A percentile compares a stretch with the other conserved stretches of the same genome.
Conservation (phyloP, 176 grass and related monocot genomes). For the Aegilops bicornis region DNA sequence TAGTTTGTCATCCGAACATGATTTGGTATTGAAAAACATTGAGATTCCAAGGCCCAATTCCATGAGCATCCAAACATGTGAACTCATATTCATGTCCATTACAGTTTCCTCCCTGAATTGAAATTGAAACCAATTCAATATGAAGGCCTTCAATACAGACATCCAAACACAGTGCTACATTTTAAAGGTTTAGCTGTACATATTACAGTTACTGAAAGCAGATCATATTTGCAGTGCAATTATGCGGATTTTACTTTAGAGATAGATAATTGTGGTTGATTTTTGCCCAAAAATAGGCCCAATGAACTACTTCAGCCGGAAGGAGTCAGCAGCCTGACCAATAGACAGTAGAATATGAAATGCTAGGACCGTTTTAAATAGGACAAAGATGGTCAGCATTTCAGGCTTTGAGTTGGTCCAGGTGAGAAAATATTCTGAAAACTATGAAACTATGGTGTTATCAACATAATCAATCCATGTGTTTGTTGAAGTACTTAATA, state of each 20-base stretch:
- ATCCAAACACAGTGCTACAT: no score
- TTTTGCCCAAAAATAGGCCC: background rate
- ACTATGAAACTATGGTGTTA: background rate
- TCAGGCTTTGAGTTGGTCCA: background rate
- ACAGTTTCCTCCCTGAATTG: no score
- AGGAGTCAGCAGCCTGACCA: background rate
- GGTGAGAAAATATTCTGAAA: background rate
- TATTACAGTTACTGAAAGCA: background rate
- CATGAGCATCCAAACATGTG: no score
- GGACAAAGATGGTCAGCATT: background rate
- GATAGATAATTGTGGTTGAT: background rate
- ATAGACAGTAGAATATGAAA: background rate
- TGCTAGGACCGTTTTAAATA: background rate
- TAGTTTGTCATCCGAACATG: no score
- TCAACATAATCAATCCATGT: background rate
- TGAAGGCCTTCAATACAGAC: no score
- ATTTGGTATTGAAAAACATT: no score
- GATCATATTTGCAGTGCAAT: background rate
- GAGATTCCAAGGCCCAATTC: no score
- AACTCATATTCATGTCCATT: no score
- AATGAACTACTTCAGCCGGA: background rate
- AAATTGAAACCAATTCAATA: no score
- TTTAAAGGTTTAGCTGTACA: background rate
- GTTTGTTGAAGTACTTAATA: background rate
- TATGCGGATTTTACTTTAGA: background rate